Evolutionary conservation across 129 eudicot species (phyloP).

Genomic region (Chrysanthemum seticuspe): DNA sequence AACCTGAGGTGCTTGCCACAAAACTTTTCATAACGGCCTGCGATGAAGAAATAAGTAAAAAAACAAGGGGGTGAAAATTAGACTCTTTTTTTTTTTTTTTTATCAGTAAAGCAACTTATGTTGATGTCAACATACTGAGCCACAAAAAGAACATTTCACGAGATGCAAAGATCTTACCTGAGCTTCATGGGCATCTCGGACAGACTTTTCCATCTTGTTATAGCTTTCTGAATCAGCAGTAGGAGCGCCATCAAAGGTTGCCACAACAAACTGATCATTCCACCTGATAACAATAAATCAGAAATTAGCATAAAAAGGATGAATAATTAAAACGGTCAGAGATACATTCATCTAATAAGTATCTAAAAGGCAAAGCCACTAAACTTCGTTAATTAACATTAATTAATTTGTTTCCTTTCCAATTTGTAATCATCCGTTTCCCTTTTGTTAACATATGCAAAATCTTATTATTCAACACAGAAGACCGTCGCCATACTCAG

Average conservation of each 20-base stretch:
- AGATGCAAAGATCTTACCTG: conserved; percentile 42
- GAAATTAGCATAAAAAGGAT: background rate
- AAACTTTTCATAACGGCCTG: conserved; percentile 98
- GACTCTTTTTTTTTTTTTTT: background rate
- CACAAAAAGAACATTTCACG: too few relatives aligned
- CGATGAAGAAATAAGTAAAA: conserved; percentile 12
- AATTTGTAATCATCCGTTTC: too few relatives aligned
- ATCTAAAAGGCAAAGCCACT: too few relatives aligned
- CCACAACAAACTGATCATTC: conserved; percentile 70
- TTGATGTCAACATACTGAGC: background rate
- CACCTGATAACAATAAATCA: conserved; percentile 43
- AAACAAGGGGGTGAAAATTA: background rate
- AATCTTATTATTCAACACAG: background rate
- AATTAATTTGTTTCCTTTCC: too few relatives aligned
- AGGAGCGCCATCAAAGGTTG: conserved; percentile 88
- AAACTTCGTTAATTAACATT: too few relatives aligned
- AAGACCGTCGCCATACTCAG: background rate
- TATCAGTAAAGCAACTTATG: background rate
- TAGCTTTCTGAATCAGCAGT: conserved; percentile 82
- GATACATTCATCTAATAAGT: too few relatives aligned
- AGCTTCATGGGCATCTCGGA: conserved; percentile 75
- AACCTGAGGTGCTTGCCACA: conserved; percentile 53
- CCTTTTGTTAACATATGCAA: too few relatives aligned
- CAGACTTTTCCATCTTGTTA: conserved; percentile 59
- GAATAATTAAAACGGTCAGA: background rate